Conservation (phyloP, 129 eudicot genomes). For the Apium graveolens region DNA sequence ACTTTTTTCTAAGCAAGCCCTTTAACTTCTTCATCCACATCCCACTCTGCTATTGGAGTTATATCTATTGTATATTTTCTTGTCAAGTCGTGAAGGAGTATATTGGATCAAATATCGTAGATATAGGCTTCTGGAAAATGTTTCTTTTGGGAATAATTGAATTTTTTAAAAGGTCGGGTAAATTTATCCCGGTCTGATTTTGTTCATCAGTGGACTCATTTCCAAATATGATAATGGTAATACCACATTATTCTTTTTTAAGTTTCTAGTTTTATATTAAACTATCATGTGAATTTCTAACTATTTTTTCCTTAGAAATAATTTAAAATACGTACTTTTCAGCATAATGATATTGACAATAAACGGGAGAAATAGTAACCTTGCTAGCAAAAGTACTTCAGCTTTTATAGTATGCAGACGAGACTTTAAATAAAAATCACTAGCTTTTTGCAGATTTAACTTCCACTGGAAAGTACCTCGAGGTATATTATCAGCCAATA, state of each 20-base stretch:
- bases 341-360: not conserved
- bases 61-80: no score
- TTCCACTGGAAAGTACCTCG: conserved; percentile 41
- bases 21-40: no score
- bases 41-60: no score
- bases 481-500: conserved; percentile 29
- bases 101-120: no score
- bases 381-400: conserved; percentile 47
- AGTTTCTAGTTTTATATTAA: not conserved
- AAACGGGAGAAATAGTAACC: conserved; percentile 21
- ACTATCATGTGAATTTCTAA: not conserved
- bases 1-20: no score
- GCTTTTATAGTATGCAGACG: conserved; percentile 49
- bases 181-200: no score
- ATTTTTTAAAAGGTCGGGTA: no score
- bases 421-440: conserved; percentile 42
- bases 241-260: not conserved
- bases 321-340: not conserved
- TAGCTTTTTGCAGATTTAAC: conserved; percentile 35
- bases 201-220: no score
- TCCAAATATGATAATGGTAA: no score
- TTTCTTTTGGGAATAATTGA: no score
- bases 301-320: not conserved
- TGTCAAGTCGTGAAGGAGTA: no score
- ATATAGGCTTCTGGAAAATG: no score